Conservation (phyloP, 1,139 yeast species). For the Blastobotrys arbuscula region DNA sequence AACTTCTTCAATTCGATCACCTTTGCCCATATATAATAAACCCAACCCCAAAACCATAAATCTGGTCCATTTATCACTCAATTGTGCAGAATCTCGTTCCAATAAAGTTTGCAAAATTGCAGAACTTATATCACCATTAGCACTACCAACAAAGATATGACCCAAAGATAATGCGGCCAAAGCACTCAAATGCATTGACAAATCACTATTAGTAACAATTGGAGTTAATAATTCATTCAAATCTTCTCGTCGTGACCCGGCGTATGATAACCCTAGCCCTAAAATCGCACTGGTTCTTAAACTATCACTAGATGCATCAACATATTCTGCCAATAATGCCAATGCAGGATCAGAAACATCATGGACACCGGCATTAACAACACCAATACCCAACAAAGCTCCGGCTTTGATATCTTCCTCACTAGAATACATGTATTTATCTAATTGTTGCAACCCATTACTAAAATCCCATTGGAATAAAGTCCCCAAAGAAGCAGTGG, state of each 20-base stretch:
- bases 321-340: slow-evolving; percentile 73
- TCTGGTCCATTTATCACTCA: slow-evolving; percentile 80
- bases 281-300: slow-evolving; percentile 77
- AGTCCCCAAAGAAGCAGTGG: slow-evolving; percentile 90
- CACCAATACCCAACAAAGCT: slow-evolving; percentile 91
- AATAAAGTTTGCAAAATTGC: slow-evolving; percentile 83
- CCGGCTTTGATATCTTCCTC: slow-evolving; percentile 93
- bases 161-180: slow-evolving; percentile 91
- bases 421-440: slow-evolving; percentile 79
- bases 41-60: slow-evolving; percentile 93
- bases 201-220: slow-evolving; percentile 73
- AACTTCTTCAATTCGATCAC: slow-evolving; percentile 93
- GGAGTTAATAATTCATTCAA: slow-evolving; percentile 74
- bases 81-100: slow-evolving; percentile 74
- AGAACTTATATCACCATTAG: slow-evolving; percentile 90
- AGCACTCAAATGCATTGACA: slow-evolving; percentile 72
- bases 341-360: slow-evolving; percentile 94
- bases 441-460: slow-evolving; percentile 85
- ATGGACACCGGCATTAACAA: slow-evolving; percentile 90
- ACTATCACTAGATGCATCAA: slow-evolving; percentile 47
- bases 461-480: slow-evolving; percentile 87
- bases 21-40: slow-evolving; percentile 85
- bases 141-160: slow-evolving; percentile 91
- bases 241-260: slow-evolving; percentile 88
- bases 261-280: slow-evolving; percentile 92